Percentiles rank a stretch among this genome's conserved stretches.
Evolutionary conservation across 345 rosid genomes (phyloP).

Genomic region (Gossypium rotundifolium): DNA sequence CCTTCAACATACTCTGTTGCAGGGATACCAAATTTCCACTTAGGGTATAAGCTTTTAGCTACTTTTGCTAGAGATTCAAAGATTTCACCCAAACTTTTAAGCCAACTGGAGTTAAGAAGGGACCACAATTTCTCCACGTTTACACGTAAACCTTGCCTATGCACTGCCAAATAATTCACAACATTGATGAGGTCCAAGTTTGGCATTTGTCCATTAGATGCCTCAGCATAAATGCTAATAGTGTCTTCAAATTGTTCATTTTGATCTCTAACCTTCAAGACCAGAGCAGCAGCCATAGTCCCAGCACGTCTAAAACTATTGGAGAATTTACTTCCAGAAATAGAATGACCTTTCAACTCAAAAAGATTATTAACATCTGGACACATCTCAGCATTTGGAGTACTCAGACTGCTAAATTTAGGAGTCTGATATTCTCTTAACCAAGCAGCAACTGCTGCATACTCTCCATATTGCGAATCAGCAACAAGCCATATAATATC

Average conservation of each 20-base stretch:
- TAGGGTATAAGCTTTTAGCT: constrained; percentile 53
- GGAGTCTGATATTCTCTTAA: constrained; percentile 75
- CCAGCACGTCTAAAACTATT: constrained; percentile 69
- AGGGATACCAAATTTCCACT: constrained; percentile 74
- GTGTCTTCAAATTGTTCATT: constrained; percentile 51
- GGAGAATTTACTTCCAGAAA: constrained; percentile 22
- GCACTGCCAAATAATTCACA: constrained; percentile 80
- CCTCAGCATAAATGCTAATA: constrained; percentile 75
- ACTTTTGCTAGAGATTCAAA: constrained; percentile 57
- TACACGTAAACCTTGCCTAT: constrained; percentile 80
- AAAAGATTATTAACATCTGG: constrained; percentile 4
- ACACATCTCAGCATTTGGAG: constrained; percentile 28
- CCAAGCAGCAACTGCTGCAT: constrained; percentile 82
- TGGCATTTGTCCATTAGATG: constrained; percentile 98
- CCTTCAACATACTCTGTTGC: constrained; percentile 79
- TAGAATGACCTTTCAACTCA: constrained; percentile 18
- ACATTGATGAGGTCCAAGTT: constrained; percentile 89
- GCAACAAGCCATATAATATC: constrained; percentile 87
- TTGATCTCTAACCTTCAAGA: constrained; percentile 65
- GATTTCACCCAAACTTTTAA: constrained; percentile 47
- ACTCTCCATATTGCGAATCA: constrained; percentile 79
- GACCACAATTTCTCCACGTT: constrained; percentile 59
- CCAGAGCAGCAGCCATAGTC: constrained; percentile 85
- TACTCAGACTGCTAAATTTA: constrained; percentile 33
- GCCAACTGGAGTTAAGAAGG: constrained; percentile 52